A percentile compares a stretch with the other conserved stretches of the same genome.
Evolutionary conservation across 768 basidiomycete genomes (phyloP).

Genomic region (Russula lepida): DNA sequence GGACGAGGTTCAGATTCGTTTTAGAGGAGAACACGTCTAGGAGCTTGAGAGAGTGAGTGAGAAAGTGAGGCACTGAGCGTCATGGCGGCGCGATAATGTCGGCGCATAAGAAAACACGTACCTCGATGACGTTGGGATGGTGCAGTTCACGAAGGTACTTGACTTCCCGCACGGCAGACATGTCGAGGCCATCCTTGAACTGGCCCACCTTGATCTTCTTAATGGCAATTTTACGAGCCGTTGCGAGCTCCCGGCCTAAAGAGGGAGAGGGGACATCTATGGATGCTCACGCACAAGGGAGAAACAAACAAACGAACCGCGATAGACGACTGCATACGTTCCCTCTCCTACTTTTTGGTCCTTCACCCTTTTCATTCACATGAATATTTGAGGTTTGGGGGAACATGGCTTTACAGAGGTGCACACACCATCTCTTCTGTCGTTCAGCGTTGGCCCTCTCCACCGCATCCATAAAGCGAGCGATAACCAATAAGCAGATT

Average conservation of each 20-base stretch:
- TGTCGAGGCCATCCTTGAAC: constrained; percentile 96
- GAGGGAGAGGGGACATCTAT: background rate
- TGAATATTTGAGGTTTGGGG: too few relatives aligned
- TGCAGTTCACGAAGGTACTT: constrained; percentile 91
- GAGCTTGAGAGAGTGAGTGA: constrained; percentile 42
- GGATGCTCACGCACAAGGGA: background rate
- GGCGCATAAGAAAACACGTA: constrained; percentile 26
- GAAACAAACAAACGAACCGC: constrained; percentile 44
- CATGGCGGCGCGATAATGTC: background rate
- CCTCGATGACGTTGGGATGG: constrained; percentile 94
- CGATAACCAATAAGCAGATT: background rate
- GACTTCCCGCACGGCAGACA: constrained; percentile 98
- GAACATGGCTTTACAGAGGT: background rate
- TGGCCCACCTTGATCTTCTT: constrained; percentile 97
- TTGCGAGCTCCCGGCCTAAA: constrained; percentile 63
- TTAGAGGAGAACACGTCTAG: constrained; percentile 96
- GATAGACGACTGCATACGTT: constrained; percentile 93
- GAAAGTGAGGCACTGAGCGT: background rate
- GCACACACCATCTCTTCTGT: constrained; percentile 57
- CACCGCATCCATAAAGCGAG: constrained; percentile 60
- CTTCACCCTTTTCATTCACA: constrained; percentile 47
- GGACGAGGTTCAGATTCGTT: constrained; percentile 92
- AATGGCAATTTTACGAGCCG: constrained; percentile 84
- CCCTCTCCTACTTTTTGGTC: constrained; percentile 84
- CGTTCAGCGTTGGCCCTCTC: constrained; percentile 68